Base-by-base conservation (phyloP, 192 early-diverging fungal species). In the Allomyces macrogynus region DNA sequence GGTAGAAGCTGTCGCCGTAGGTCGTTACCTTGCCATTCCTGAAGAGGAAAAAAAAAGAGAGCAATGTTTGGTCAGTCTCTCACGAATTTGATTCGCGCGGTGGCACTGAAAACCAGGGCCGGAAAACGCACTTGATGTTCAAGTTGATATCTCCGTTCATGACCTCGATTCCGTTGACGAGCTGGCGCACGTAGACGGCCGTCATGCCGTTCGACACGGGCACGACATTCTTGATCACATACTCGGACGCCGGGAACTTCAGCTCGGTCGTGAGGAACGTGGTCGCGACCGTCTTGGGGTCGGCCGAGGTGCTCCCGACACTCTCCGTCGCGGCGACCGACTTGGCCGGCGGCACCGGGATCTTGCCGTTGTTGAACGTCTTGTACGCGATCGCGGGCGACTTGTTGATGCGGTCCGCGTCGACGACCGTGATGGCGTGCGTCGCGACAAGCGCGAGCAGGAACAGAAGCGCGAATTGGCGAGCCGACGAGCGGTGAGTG, bases 151-250 rank as follows among this genome's bases (percentile, higher is more conserved):
- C 85, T 54, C 82, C 88, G 70, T 93, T 96, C 26, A 80, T 71
- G 16, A 96, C 81, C 65, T 82, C 78, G 7, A 89, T 43, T 10
- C 85, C 90, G 63, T 87, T 67, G 42, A 82, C 68, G 9, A 76
- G 65, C 68, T 96, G 93, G 60, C 84, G 83, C 14, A 90, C 67
- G 69, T 93, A 87, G 12, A 93, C 85, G 71, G 93, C 91, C n/a
- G 90, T 86, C 7, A 92, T 72, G 24, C 82, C 84, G n/a, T 81
- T 85, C 16, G 49, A 57, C 65, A 66, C n/a, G n/a, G 65, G 43
- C 1, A 24, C 23, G 24, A 57, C 57, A 5, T 22, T 66, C 44
- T 24, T 66, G 65, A 66, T 60, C 16, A 14, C 16, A n/a, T 4
- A 57, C 49, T 57, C 49, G 65, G 65, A 43, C 24, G 44, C 54